Percentiles rank a stretch among this genome's conserved stretches.
Conservation (phyloP, 2,329 filamentous ascomycete genomes). For the Hymenotorrendiella dingleyae region DNA sequence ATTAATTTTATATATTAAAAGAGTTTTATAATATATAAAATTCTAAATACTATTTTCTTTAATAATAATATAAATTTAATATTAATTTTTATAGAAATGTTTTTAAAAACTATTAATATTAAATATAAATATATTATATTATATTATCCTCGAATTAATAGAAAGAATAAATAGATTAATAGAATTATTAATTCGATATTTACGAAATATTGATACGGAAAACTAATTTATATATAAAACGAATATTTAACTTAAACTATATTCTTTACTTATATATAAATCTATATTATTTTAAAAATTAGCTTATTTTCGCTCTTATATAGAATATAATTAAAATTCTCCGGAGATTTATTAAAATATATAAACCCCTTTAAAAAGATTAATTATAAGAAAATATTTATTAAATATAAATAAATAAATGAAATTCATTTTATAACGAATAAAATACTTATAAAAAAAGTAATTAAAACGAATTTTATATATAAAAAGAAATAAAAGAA, state of each 20-base stretch:
- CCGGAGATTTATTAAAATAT: neutral
- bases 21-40: neutral
- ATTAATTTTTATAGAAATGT: neutral
- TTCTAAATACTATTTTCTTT: neutral
- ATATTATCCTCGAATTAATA: neutral
- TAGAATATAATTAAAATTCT: neutral
- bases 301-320: too few relatives aligned
- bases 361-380: neutral
- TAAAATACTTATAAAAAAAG: neutral
- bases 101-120: neutral
- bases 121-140: neutral
- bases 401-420: neutral
- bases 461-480: neutral
- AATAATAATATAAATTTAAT: neutral
- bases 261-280: neutral
- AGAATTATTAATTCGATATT: neutral
- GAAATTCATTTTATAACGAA: neutral
- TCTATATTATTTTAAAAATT: too few relatives aligned
- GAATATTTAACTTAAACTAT: neutral
- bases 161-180: neutral
- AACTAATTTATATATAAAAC: neutral
- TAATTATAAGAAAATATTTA: neutral
- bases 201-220: neutral
- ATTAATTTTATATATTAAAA: neutral
- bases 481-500: neutral